Conservation (phyloP, 768 basidiomycete genomes). For the Boletus edulis region DNA sequence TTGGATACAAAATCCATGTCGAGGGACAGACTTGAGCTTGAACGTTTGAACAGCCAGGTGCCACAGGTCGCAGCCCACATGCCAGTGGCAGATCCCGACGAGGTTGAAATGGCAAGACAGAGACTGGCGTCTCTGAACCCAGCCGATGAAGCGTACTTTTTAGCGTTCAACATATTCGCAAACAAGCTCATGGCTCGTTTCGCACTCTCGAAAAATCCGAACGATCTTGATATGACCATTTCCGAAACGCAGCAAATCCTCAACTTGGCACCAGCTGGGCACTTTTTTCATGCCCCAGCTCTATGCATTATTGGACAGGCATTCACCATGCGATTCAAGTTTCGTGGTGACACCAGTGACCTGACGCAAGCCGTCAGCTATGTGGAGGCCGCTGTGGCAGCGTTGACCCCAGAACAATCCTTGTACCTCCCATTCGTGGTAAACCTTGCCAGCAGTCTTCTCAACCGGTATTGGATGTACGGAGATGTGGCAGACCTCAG, state of each 20-base stretch:
- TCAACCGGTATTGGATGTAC: conserved; percentile 13
- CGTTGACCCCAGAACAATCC: conserved; percentile 9
- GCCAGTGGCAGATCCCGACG: background rate
- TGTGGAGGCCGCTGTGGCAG: conserved; percentile 10
- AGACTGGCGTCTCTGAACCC: conserved; percentile 4
- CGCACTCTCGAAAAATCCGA: conserved; percentile 13
- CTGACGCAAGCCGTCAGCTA: conserved; percentile 17
- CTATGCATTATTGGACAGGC: conserved; percentile 20
- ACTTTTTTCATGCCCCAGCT: conserved; percentile 11
- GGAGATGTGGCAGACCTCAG: conserved; percentile 22
- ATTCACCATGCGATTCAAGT: conserved; percentile 20
- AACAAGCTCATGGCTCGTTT: conserved; percentile 21
- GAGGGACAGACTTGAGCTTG: background rate
- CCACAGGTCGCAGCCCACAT: background rate
- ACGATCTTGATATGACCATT: conserved; percentile 29
- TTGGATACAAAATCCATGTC: background rate
- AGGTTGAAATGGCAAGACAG: conserved; percentile 11
- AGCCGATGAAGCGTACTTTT: conserved; percentile 6
- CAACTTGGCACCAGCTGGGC: conserved; percentile 19
- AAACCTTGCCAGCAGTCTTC: conserved; percentile 19
- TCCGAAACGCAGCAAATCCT: conserved; percentile 13
- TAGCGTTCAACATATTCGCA: conserved; percentile 9
- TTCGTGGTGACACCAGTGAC: conserved; percentile 20
- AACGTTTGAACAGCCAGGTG: background rate
- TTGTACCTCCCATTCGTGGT: conserved; percentile 15